These are phyloP conservation scores for Juglanconis juglandina DNA, from an alignment of 2,329 filamentous ascomycete genomes.

Conservation along the genomic window DNA sequence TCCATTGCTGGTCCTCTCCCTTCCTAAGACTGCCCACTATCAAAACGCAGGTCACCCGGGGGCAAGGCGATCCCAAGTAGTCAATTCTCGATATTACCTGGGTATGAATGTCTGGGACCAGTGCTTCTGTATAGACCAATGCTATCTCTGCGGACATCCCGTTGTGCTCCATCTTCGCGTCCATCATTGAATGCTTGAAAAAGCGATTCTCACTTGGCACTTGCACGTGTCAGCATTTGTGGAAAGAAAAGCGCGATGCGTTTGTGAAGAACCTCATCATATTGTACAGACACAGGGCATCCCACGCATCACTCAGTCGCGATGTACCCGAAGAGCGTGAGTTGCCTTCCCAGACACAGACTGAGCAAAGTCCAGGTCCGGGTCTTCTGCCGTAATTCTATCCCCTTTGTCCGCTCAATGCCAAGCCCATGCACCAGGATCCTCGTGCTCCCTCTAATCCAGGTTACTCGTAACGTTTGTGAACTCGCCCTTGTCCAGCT, in stretches of 20 bases:
- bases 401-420: neutral
- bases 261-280: neutral
- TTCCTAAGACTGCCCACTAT: too few species aligned
- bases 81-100: too few species aligned
- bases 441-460: constrained; percentile 39
- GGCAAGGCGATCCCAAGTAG: too few species aligned
- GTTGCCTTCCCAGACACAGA: neutral
- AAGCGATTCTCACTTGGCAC: neutral
- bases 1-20: too few species aligned
- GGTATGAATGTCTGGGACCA: too few species aligned
- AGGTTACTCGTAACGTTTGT: constrained; percentile 84
- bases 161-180: too few species aligned
- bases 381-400: neutral
- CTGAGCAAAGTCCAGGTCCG: neutral
- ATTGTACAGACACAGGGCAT: constrained; percentile 25
- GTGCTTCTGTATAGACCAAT: too few species aligned
- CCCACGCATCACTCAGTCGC: neutral
- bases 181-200: too few species aligned
- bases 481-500: constrained; percentile 97
- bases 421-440: neutral
- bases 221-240: neutral
- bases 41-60: too few species aligned
- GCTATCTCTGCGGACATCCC: too few species aligned
- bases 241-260: neutral
- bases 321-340: neutral